A percentile compares a stretch with the other conserved stretches of the same genome.
Conservation (phyloP, 202 grass and related monocot species). For the Carex arenaria region DNA sequence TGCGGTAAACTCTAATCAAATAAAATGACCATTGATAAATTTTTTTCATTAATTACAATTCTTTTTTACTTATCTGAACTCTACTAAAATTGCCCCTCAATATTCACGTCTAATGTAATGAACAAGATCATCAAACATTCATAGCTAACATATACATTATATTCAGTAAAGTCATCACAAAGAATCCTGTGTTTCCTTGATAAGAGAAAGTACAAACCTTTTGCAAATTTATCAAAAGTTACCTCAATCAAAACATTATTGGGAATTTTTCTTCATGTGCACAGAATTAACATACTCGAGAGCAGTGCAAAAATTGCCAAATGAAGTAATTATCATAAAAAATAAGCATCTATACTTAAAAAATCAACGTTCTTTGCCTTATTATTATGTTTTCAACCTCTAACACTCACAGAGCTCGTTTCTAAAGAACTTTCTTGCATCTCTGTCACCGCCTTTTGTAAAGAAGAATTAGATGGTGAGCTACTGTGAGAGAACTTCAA, state of each 20-base stretch:
- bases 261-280: neutral
- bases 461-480: slow-evolving; percentile 31
- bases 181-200: neutral
- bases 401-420: slow-evolving; percentile 14
- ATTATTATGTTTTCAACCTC: neutral
- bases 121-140: too few relatives aligned
- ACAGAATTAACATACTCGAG: neutral
- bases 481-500: slow-evolving; percentile 47
- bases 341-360: neutral
- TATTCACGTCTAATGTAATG: too few relatives aligned
- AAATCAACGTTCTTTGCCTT: neutral
- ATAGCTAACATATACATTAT: too few relatives aligned
- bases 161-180: too few relatives aligned
- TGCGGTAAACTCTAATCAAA: too few relatives aligned
- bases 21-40: too few relatives aligned
- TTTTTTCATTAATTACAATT: too few relatives aligned
- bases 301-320: neutral
- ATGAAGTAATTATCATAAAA: neutral
- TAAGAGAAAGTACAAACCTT: neutral
- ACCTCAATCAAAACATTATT: neutral
- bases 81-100: too few relatives aligned
- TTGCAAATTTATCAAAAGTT: neutral
- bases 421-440: slow-evolving; percentile 35
- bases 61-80: too few relatives aligned
- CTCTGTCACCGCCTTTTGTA: slow-evolving; percentile 4